Evolutionary conservation across 306 rosid genomes (phyloP), one percentile per base, ranked within the genome.

Genomic region (Vigna trinervia): DNA sequence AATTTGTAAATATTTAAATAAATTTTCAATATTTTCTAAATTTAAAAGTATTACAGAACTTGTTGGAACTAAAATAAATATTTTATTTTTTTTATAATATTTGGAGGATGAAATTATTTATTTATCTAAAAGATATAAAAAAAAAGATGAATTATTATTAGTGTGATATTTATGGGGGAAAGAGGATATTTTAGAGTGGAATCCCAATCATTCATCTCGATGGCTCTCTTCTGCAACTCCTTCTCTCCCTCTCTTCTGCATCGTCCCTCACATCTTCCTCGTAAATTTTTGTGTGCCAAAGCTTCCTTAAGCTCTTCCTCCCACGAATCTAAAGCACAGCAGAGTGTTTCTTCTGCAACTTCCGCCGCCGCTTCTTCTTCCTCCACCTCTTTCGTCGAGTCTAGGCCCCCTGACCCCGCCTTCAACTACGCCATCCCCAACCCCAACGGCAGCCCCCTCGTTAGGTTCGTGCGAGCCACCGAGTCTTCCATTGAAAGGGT

Each of bases 401-500:
- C 92, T 46, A 80, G 78, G 43, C 69, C 87, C 0, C 82, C 80
- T 0, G 83, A 86, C 5, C 80, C 90, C 4, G 65, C 75, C 78
- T 86, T 85, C 73, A 81, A 81, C 38, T 85, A 90, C 66, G 88
- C 93, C 0, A 36, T 78, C 12, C 47, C 90, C 17, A 92, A 71
- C 80, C 74, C 92, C 12, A 76, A 54, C 61, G 89, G 83, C 59
- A 81, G 43, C 83, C 91, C 88, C 0, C 0, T 88, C 76, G 11
- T 78, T 61, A 82, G 87, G 68, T 17, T 92, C 23, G 4, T 91
- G 76, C 89, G 78, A 39, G 78, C 92, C 69, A 73, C 97, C 3
- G 99, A 96, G 76, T 88, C 99, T 59, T 14, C 85, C 60, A 87
- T 96, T 45, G 99, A 96, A 86, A 96, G 89, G 96, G 98, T 96